Base-by-base conservation (phyloP, 352 stramenopile species). In the Phytophthora sp. region DNA sequence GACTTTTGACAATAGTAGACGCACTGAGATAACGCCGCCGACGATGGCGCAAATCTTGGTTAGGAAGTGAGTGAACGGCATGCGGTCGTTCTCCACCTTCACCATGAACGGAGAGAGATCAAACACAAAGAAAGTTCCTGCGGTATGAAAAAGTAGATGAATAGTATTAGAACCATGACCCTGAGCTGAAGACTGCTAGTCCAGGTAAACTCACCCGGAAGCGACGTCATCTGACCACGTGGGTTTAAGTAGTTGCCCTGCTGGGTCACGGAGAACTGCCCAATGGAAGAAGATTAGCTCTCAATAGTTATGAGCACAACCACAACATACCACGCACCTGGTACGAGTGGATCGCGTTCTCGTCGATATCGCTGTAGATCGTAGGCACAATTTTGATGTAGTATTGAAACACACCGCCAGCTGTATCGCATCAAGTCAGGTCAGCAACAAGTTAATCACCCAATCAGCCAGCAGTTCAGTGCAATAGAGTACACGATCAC, bases 331-430 rank as follows among this genome's bases (percentile, higher is more conserved):
- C 16, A 64, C 46, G 42, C 18, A 88, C 78, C 73, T 90, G 87
- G 63, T 94, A 94, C 63, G 84, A 93, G 49, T 84, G 67, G 20
- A 87, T 82, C 3, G 75, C 69, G 13, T 72, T 69, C 11, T 83
- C 74, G 56, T 84, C 79, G 20, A 88, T 85, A 46, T 93, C 84
- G 63, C 80, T 88, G 75, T 91, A 95, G 60, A 95, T 90, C 23
- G 87, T 95, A 20, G 87, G 87, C 50, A 95, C 86, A 44, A 95
- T 86, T 73, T 95, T 95, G 74, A 95, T 89, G 61, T 91, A 93
- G 74, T 95, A 95, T 74, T 95, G 85, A 64, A 92, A 94, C 55
- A 94, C 82, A 15, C 81, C 86, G 12, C 86, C 86, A 29, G 59
- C 86, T 95, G 49, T 7, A 72, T 24, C 13, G n/a, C 24, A 53